Base-by-base conservation (phyloP, 345 rosid species). In the Murraya koenigii region DNA sequence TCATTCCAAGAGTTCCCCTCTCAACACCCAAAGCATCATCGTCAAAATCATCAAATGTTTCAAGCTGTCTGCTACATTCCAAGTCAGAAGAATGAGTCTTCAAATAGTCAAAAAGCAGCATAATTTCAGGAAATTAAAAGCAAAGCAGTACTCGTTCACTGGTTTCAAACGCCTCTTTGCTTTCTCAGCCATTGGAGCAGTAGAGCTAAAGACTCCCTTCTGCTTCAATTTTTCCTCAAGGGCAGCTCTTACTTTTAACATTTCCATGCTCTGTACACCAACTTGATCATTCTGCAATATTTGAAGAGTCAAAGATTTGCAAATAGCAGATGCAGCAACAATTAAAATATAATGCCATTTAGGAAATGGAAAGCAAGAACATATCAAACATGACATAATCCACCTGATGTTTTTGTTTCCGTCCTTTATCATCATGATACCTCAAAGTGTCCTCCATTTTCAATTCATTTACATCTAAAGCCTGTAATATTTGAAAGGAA, bases 241-340 rank as follows among this genome's bases (percentile, higher is more conserved):
- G 25, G 89, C 90, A 55, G 98, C 98, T 87, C 99, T 88, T 33
- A 92, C 85, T 80, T 87, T 88, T 65, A 95, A 73, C 98, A 95
- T 95, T 84, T 94, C 88, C 86, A 77, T 83, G 86, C 98, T 93
- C 79, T 92, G 91, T 22, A 84, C 63, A 83, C 89, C 91, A 82
- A 90, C 88, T 76, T 85, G 85, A 81, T 85, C 86, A 56, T 71
- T 85, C 98, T 91, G 90, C 85, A 76, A 84, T 64, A 77, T 73
- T 74, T 67, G 17, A 32, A 11, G 23, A 69, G 25, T 77, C 69
- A 76, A 74, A 36, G 22, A 58, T 87, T 36, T 80, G 76, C 61
- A 76, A 25, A 74, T 32, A 49, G 17, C 54, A 75, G 47, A 68
- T 6, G 64, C 28, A 62, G 39, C 28, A 75, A 72, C 58, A 66